Percentiles rank a stretch among this genome's conserved stretches.
These are phyloP conservation scores for Naegleria lovaniensis DNA, from an alignment of 208 protist species.

Conservation along the genomic window DNA sequence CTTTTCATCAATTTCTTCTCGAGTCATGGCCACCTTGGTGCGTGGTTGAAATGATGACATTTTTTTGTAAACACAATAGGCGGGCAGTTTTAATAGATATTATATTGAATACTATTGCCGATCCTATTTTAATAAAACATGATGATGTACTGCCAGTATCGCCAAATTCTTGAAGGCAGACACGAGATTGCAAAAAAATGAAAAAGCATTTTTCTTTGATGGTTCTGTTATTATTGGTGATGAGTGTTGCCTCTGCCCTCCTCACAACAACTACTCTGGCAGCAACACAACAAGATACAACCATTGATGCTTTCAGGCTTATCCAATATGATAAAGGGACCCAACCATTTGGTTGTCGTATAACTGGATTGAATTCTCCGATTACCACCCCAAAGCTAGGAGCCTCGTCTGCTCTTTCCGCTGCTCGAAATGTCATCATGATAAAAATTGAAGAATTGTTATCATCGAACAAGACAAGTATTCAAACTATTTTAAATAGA, in stretches of 20 bases:
- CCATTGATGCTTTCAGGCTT: not conserved
- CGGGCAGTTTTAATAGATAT: too few relatives aligned
- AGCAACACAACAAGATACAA: not conserved
- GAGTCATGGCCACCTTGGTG: not conserved
- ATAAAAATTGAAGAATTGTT: not conserved
- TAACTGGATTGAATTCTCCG: not conserved
- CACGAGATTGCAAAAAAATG: too few relatives aligned
- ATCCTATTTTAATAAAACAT: too few relatives aligned
- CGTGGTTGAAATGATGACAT: not conserved
- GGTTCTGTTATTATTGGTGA: not conserved
- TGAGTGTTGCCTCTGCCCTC: not conserved
- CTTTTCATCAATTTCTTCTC: not conserved
- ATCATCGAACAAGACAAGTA: not conserved
- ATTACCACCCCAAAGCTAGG: not conserved
- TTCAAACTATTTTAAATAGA: not conserved
- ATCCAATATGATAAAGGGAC: constrained; percentile 12
- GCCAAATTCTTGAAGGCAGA: too few relatives aligned
- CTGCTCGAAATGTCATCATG: not conserved
- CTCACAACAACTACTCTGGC: not conserved
- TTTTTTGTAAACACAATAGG: too few relatives aligned
- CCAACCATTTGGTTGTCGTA: not conserved
- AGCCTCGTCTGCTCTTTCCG: not conserved
- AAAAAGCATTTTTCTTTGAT: not conserved
- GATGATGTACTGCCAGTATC: too few relatives aligned
- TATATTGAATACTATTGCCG: too few relatives aligned